Base-by-base conservation (phyloP, 306 rosid genomes). In the Vicia faba region DNA sequence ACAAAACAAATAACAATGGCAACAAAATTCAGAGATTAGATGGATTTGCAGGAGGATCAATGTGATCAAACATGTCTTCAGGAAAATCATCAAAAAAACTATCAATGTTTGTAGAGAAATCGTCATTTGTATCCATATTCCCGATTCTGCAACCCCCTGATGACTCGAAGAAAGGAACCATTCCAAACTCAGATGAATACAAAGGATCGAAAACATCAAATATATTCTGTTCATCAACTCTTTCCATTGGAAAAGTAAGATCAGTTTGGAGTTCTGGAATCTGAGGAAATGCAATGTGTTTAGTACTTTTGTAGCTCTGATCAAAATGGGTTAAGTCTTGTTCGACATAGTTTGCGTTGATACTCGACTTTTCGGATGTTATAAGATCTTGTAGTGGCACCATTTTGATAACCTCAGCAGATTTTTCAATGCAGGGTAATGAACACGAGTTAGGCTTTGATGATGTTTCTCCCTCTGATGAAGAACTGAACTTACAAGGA, bases 11-110 rank as follows among this genome's bases (percentile, higher is more conserved):
- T 18, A 44, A 31, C 20, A 64, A 8, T 58, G 62, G 14, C 4
- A 31, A 70, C 56, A 20, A 36, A 61, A 60, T 15, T 90, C 79
- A 84, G 10, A 39, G 68, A 58, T 72, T 77, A 1, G 87, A 39
- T 19, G 82, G 79, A 70, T 69, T 80, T 7, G 78, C 44, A 73
- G 79, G 85, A 23, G 80, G 85, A 13, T 88, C 86, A 19, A 85
- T 62, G 2, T 78, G 75, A 71, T 86, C 95, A 46, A 84, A 88
- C 84, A 88, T 79, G 74, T 88, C 88, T 0, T 40, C 75, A 0
- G 96, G 97, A 53, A 88, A 86, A 82, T 91, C 97, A 58, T 83
- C 89, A 7, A 91, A 91, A 76, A 86, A 75, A 69, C 71, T 65
- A 14, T 82, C 85, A 0, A 77, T 71, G 66, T 64, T 75, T 15